These are phyloP conservation scores for Melaleuca quinquenervia DNA, from an alignment of 345 rosid species.

Conservation along the genomic window DNA sequence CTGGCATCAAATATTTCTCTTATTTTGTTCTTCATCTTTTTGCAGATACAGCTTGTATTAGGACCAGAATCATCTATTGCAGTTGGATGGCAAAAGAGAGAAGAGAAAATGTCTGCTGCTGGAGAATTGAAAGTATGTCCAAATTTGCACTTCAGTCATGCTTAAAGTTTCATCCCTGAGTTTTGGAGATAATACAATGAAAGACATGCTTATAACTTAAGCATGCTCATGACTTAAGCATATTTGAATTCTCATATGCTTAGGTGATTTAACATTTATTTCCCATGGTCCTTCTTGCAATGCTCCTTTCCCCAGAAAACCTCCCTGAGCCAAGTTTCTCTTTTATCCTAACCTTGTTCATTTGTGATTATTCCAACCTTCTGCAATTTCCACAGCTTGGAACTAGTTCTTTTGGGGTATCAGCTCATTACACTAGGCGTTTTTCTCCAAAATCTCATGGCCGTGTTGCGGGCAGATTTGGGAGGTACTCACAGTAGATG, in stretches of 20 bases:
- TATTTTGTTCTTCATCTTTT: background rate
- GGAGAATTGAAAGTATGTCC: constrained; percentile 62
- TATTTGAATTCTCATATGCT: background rate
- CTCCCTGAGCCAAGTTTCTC: background rate
- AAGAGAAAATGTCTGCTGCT: constrained; percentile 60
- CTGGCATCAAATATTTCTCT: background rate
- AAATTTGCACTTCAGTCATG: background rate
- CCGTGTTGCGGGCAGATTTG: constrained; percentile 63
- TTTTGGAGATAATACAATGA: background rate
- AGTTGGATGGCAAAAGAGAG: constrained; percentile 84
- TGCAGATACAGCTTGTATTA: constrained; percentile 66
- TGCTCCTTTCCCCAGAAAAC: background rate
- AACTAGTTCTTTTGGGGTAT: constrained; percentile 59
- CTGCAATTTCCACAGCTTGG: constrained; percentile 40
- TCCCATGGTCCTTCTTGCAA: background rate
- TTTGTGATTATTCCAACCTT: background rate
- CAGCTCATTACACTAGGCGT: constrained; percentile 61
- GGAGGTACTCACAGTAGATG: constrained; percentile 39
- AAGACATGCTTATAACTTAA: background rate
- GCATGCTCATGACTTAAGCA: background rate
- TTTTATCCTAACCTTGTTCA: background rate
- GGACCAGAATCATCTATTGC: constrained; percentile 69
- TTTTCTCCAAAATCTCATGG: constrained; percentile 84
- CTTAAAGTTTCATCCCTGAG: background rate
- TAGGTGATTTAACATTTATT: background rate